Evolutionary conservation across 2,329 filamentous ascomycete species (phyloP), one percentile per base, ranked within the genome.

Genomic region (Trichoderma sp.): DNA sequence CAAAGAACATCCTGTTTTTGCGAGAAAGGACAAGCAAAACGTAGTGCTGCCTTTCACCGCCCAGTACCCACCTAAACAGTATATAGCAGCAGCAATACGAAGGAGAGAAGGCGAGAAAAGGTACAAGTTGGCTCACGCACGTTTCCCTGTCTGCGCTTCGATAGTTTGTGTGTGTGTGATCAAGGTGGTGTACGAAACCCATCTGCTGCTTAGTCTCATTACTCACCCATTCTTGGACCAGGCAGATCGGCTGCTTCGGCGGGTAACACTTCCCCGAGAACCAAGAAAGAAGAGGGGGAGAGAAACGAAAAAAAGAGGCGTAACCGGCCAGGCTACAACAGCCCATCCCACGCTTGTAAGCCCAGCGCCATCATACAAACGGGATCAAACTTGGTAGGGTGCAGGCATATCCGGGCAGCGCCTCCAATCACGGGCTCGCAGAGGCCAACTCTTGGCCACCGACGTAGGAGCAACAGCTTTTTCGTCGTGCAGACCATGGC

Each of bases 171-270:
- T 26, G 32, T 59, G 28, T n/a, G 16, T 43, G 18, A 2, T 34
- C 3, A 14, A 14, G 5, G 39, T 43, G 39, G 39, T 18, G 39
- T 43, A 18, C 37, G 37, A 39, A 18, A 16, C 37, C 37, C 37
- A 39, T 39, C 37, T 39, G 10, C 16, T 39, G 16, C 37, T 39
- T 39, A 39, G 37, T 39, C 37, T 5, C 37, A 39, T 39, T n/a
- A 8, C 39, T 43, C 16, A n/a, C 37, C 39, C 59, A 39, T 52
- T 30, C 59, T 46, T 39, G 39, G 39, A 21, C 63, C 54, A 66
- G 54, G 49, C 60, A 43, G 63, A 66, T 66, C 63, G 63, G 63
- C 63, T 66, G 37, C 52, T 43, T 66, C 63, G 63, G 63, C 63
- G 63, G 63, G 32, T 56, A 49, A 43, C 39, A n/a, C 39, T 43